Evolutionary conservation across 1,284 basidiomycete genomes (phyloP), one percentile per base, ranked within the genome.

Genomic region (Flammula alnicola): DNA sequence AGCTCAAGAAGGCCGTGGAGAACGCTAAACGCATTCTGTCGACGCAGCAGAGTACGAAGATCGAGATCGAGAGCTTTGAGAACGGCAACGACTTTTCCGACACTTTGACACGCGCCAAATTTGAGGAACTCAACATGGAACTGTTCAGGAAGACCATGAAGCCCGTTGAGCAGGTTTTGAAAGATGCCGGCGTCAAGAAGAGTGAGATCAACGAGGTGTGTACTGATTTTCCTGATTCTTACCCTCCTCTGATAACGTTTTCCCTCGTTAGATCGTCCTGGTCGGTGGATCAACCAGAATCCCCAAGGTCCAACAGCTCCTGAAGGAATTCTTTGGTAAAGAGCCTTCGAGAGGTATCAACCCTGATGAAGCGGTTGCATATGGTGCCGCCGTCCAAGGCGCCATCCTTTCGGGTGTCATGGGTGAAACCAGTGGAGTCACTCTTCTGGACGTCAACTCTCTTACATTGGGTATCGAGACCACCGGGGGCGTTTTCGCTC

Each of bases 251-350:
- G 11, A 16, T 22, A 20, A 27, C 4, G 12, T 20, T 22, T 30
- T n/a, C 17, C 20, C 14, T 19, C 14, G 9, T 3, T 25, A 74
- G 76, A 89, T 95, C 63, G 91, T 94, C 65, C 83, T 95, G 43
- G 91, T 94, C 63, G 91, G 93, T 73, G 92, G 92, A 52, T 95
- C 92, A 29, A 94, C 91, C 46, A 88, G 92, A 79, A 95, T 94
- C 68, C 92, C 91, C 61, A 86, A 86, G 72, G 82, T 95, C 62
- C 84, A 90, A 70, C 84, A 91, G 76, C 83, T 93, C 63, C 85
- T 94, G 40, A 86, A 82, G 52, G 90, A 94, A 71, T 92, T 86
- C 79, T 94, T 94, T 70, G 53, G 88, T 61, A 88, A 89, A 74
- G 83, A 89, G 71, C 85, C 81, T 52, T 86, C 83, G 70, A 85